phyloP scores from a whole-genome alignment of 352 stramenopile species.

The Phytophthora agathidicida region DNA sequence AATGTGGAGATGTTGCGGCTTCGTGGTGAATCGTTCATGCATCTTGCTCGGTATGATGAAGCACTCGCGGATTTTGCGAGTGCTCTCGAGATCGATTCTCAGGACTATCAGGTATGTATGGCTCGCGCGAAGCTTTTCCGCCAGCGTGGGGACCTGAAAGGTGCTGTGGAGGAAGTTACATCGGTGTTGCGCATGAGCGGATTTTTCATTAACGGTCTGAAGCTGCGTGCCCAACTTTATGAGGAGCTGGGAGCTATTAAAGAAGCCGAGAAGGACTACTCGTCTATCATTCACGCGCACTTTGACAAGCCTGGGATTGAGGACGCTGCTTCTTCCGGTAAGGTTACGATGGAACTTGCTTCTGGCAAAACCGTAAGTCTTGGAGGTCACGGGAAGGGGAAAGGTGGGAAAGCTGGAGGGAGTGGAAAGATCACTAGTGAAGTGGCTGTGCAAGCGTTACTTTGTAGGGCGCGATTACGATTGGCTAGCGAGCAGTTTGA shows the following conservation, averaged over 20 bases:
- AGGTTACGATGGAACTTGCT: constrained; percentile 39
- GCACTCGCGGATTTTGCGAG: constrained; percentile 57
- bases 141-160: constrained; percentile 41
- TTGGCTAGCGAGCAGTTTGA: constrained; percentile 59
- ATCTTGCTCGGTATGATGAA: constrained; percentile 59
- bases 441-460: constrained; percentile 53
- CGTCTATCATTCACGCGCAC: constrained; percentile 74
- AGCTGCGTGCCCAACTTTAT: constrained; percentile 62
- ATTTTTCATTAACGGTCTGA: constrained; percentile 79
- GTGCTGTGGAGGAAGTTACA: constrained; percentile 63
- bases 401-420: constrained; percentile 19
- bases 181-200: constrained; percentile 60
- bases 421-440: constrained; percentile 60
- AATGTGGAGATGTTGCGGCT: constrained; percentile 52
- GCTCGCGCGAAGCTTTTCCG: constrained; percentile 57
- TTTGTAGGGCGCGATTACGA: constrained; percentile 59
- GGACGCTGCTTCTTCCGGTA: constrained; percentile 14
- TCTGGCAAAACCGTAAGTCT: constrained; percentile 28
- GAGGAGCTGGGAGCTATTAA: constrained; percentile 41
- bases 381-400: constrained; percentile 23
- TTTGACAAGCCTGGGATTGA: constrained; percentile 43
- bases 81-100: constrained; percentile 48
- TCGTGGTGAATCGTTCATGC: constrained; percentile 52
- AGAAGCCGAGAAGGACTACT: constrained; percentile 65
- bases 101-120: constrained; percentile 72